A percentile compares a stretch with the other conserved stretches of the same genome.
Evolutionary conservation across 345 rosid genomes (phyloP).

Genomic region (Moricandia moricandioides): DNA sequence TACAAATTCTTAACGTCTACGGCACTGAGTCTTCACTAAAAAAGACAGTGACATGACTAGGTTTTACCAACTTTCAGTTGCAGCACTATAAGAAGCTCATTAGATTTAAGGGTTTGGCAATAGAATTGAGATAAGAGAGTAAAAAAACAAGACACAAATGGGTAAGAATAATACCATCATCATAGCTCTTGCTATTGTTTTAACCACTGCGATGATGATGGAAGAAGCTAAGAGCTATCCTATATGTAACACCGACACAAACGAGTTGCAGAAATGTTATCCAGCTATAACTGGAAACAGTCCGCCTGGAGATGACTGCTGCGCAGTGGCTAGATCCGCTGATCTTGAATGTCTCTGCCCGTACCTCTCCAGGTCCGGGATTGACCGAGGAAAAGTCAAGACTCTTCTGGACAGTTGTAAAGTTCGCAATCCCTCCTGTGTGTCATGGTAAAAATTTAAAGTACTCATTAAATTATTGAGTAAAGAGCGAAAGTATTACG

Average conservation of each 20-base stretch:
- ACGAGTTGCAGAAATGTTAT: conserved; percentile 39
- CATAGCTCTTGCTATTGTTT: conserved; percentile 25
- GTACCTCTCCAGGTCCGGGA: background rate
- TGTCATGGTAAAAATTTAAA: background rate
- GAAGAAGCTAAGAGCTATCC: conserved; percentile 16
- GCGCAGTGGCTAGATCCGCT: conserved; percentile 35
- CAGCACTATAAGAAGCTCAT: conserved; percentile 4
- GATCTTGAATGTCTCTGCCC: conserved; percentile 46
- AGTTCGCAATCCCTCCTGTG: background rate
- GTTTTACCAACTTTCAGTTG: background rate
- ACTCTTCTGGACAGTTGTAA: conserved; percentile 43
- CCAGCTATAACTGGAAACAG: conserved; percentile 44
- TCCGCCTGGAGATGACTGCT: conserved; percentile 45
- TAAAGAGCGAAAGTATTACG: conserved; percentile 2
- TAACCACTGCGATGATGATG: conserved; percentile 16
- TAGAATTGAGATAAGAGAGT: conserved; percentile 3
- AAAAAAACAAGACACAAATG: conserved; percentile 4
- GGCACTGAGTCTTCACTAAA: background rate
- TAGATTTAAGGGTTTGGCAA: background rate
- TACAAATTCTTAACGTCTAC: background rate
- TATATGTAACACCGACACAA: conserved; percentile 41
- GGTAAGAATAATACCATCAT: conserved; percentile 24
- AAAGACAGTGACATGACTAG: background rate
- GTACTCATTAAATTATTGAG: background rate
- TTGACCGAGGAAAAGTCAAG: conserved; percentile 42